Base-by-base conservation (phyloP, 768 basidiomycete species). In the Serpula lacrymans region DNA sequence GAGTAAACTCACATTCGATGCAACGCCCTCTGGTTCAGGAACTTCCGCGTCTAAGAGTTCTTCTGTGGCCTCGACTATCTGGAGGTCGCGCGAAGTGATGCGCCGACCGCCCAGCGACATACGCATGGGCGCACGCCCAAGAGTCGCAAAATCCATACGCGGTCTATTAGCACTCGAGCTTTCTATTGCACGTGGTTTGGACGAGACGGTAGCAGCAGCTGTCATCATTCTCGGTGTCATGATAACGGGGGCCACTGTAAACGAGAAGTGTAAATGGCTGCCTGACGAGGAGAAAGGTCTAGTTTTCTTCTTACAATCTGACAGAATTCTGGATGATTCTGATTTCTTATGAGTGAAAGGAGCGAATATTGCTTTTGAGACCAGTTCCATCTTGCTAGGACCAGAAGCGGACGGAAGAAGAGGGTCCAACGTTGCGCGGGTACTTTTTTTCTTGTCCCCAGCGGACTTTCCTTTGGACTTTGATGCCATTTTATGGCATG, bases 221-320 rank as follows among this genome's bases (percentile, higher is more conserved):
- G 74, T 78, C 46, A 90, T 77, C 78, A 91, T 83, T 41, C 81
- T 73, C 17, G 90, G 89, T 2, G 88, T 91, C 88, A 93, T 89
- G 51, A 93, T 88, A 46, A 83, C 82, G 10, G 89, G 89, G 11
- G 89, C 89, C 59, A 93, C 90, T 21, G 6, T 34, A 35, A 31
- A 40, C 34, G 42, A 13, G 32, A 29, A 41, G 45, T 13, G 14
- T n/a, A 35, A n/a, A 27, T 14, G n/a, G n/a, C n/a, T n/a, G n/a
- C n/a, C n/a, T n/a, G n/a, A 30, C 25, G 37, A 17, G 23, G 27
- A 47, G 12, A 28, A 25, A 32, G 46, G 36, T 39, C 12, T 20
- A 29, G 37, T 20, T 33, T 22, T 44, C 26, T 20, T 57, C 84
- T 54, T 65, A 91, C 88, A 71, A 59, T 87, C 86, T 39, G 86